Percentiles rank a stretch among this genome's conserved stretches.
Evolutionary conservation across 108 stramenopile species (phyloP).

Genomic region (Pseudonitzschia pungens): DNA sequence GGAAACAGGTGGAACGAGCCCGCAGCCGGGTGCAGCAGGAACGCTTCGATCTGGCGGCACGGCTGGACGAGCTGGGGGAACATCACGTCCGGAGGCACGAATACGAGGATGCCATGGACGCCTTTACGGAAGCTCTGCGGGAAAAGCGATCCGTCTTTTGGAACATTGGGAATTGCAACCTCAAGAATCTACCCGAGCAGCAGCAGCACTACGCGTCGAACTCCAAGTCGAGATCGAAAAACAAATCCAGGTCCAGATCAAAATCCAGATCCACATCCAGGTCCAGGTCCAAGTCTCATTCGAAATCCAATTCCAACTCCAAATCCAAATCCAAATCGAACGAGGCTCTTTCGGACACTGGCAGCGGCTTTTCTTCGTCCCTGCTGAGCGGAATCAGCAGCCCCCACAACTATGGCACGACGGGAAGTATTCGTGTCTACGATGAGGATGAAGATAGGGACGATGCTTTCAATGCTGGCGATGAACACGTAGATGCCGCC

Average conservation of each 20-base stretch:
- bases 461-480: background rate
- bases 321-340: no score
- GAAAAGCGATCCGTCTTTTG: constrained; percentile 71
- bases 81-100: constrained; percentile 75
- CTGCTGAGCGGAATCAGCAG: background rate
- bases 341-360: background rate
- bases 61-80: constrained; percentile 69
- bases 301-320: no score
- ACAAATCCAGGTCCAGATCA: no score
- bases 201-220: background rate
- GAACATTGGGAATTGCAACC: constrained; percentile 17
- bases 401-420: background rate
- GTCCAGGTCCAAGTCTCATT: no score
- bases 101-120: constrained; percentile 78
- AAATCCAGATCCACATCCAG: no score
- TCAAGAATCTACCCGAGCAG: no score
- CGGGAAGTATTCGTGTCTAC: constrained; percentile 15
- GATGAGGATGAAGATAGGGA: constrained; percentile 18
- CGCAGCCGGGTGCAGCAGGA: constrained; percentile 41
- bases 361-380: constrained; percentile 10
- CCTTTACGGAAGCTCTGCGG: constrained; percentile 68
- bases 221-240: background rate
- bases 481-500: background rate
- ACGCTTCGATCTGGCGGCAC: constrained; percentile 49
- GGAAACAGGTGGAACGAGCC: constrained; percentile 43